Evolutionary conservation across 148 eudicot genomes (phyloP).

Genomic region (Selenicereus undatus): DNA sequence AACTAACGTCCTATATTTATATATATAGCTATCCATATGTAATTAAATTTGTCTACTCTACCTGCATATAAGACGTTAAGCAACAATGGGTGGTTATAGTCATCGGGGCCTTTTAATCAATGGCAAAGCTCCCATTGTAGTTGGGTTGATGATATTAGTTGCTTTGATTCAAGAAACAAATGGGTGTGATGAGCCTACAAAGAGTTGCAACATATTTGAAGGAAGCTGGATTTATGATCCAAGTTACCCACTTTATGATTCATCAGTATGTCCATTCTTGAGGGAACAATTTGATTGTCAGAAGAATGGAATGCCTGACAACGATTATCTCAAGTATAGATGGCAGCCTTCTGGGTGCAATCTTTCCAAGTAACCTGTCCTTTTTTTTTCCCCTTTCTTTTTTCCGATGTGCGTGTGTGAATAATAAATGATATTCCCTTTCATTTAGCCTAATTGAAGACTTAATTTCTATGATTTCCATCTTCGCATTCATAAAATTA

Average conservation of each 20-base stretch:
- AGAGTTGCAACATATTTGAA: slow-evolving; percentile 28
- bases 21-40: background rate
- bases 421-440: no score
- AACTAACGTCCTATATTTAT: background rate
- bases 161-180: background rate
- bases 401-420: no score
- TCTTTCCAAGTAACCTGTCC: slow-evolving; percentile 20
- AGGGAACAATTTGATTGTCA: slow-evolving; percentile 33
- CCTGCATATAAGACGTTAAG: background rate
- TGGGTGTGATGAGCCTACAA: background rate
- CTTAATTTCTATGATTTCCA: no score
- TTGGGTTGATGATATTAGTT: background rate
- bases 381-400: background rate
- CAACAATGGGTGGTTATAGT: slow-evolving; percentile 4
- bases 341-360: slow-evolving; percentile 38
- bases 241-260: slow-evolving; percentile 29
- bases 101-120: background rate
- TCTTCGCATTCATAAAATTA: no score
- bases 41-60: background rate
- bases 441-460: no score
- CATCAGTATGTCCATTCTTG: slow-evolving; percentile 24
- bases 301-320: slow-evolving; percentile 39
- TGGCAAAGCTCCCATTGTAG: background rate
- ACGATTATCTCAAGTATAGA: slow-evolving; percentile 27
- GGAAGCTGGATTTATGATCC: slow-evolving; percentile 39